phyloP scores from a whole-genome alignment of 371 early-diverging fungal species.

The Sporodiniella umbellata region DNA sequence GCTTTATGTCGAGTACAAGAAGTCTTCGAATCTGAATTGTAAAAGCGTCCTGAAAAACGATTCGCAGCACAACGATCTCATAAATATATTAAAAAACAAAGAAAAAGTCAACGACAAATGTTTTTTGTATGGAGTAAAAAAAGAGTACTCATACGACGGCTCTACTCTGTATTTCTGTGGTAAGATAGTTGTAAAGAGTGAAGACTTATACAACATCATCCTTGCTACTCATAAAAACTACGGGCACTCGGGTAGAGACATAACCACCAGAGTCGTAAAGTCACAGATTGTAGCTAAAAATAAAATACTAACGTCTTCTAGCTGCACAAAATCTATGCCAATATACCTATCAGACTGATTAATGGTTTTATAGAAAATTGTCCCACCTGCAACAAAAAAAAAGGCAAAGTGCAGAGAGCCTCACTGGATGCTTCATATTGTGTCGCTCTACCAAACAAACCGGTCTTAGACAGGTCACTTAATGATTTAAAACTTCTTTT shows the following conservation, averaged over 20 bases:
- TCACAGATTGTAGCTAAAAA: constrained; percentile 8
- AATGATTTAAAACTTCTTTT: too few relatives aligned
- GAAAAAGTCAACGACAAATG: constrained; percentile 66
- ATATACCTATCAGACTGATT: constrained; percentile 60
- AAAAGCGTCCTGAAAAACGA: constrained; percentile 59
- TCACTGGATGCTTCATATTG: too few relatives aligned
- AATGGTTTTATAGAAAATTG: constrained; percentile 57
- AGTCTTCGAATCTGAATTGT: too few relatives aligned
- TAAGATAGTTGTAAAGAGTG: constrained; percentile 59
- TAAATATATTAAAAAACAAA: too few relatives aligned
- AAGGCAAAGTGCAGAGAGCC: too few relatives aligned
- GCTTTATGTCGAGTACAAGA: too few relatives aligned
- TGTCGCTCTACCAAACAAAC: too few relatives aligned
- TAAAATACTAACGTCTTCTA: constrained; percentile 12
- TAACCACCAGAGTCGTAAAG: constrained; percentile 59
- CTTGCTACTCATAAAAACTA: constrained; percentile 56
- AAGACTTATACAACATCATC: constrained; percentile 53
- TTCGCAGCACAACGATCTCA: constrained; percentile 60
- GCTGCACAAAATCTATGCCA: constrained; percentile 53
- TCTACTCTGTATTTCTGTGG: constrained; percentile 51
- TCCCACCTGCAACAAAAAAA: constrained; percentile 53
- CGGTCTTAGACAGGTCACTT: too few relatives aligned
- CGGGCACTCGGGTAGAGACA: constrained; percentile 62
- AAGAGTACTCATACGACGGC: constrained; percentile 51
- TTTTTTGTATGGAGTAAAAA: constrained; percentile 64